Conservation (phyloP, 768 basidiomycete genomes). For the Galerina marginata region DNA sequence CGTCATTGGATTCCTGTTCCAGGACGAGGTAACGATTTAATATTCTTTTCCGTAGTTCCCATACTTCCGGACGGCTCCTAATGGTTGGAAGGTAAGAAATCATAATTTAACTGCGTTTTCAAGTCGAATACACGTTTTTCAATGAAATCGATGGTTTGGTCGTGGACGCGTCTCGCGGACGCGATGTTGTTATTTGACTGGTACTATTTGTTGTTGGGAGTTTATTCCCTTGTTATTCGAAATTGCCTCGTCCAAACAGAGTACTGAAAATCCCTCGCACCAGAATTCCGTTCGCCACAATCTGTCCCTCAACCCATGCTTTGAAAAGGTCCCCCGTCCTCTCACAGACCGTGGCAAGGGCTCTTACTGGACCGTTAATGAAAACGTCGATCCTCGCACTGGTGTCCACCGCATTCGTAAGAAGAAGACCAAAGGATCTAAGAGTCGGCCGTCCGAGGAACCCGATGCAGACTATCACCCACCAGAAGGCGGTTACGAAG, state of each 20-base stretch:
- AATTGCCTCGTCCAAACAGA: conserved; percentile 33
- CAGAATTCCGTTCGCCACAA: conserved; percentile 94
- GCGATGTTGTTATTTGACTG: conserved; percentile 72
- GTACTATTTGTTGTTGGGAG: conserved; percentile 61
- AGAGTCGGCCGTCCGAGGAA: conserved; percentile 56
- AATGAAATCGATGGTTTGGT: conserved; percentile 15
- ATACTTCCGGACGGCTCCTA: conserved; percentile 85
- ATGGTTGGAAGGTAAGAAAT: conserved; percentile 86
- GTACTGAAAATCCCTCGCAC: conserved; percentile 31
- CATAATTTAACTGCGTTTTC: conserved; percentile 17
- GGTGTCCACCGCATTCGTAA: conserved; percentile 89
- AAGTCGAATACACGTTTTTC: conserved; percentile 19
- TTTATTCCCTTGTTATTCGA: conserved; percentile 40
- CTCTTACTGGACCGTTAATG: conserved; percentile 92
- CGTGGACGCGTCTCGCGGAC: conserved; percentile 49
- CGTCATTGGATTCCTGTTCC: conserved; percentile 33
- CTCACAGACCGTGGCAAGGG: conserved; percentile 91
- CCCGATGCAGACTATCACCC: conserved; percentile 71
- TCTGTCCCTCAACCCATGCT: conserved; percentile 88
- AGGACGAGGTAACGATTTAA: conserved; percentile 20
- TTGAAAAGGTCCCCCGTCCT: conserved; percentile 90
- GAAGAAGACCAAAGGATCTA: conserved; percentile 74
- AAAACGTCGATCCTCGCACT: conserved; percentile 87
- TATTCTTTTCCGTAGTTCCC: conserved; percentile 64
- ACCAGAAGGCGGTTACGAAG: conserved; percentile 56